Evolutionary conservation across 192 early-diverging fungal species (phyloP).

Genomic region (Linnemannia elongata): DNA sequence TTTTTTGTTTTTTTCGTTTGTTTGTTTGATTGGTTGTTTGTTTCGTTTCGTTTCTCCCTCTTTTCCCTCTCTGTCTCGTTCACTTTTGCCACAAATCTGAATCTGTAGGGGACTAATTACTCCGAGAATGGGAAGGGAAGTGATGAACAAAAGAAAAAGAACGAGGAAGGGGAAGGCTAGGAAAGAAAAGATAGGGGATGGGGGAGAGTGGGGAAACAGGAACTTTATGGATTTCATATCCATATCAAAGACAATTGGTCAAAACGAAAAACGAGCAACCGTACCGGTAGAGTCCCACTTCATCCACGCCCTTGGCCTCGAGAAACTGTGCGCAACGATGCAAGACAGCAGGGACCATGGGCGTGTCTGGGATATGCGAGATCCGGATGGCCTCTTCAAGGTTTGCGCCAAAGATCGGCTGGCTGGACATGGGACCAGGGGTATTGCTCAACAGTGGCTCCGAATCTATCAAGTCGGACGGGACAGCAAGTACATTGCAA

Average conservation of each 20-base stretch:
- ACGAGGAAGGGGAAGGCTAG: neutral
- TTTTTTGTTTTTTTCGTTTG: neutral
- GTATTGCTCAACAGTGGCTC: slow-evolving; percentile 30
- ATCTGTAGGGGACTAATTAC: slow-evolving; percentile 6
- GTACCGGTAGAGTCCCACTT: slow-evolving; percentile 56
- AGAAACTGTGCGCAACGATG: slow-evolving; percentile 52
- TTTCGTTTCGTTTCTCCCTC: too few relatives aligned
- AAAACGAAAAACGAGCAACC: neutral
- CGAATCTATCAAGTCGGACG: slow-evolving; percentile 23
- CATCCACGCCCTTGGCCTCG: slow-evolving; percentile 45
- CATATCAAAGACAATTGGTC: neutral
- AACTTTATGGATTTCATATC: neutral
- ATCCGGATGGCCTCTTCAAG: slow-evolving; percentile 39
- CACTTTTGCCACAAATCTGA: neutral
- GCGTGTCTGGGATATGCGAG: slow-evolving; percentile 41
- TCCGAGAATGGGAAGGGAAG: neutral
- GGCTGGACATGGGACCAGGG: neutral
- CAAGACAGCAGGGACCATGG: slow-evolving; percentile 50
- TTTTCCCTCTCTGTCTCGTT: neutral
- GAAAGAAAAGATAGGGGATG: neutral
- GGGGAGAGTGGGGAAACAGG: neutral
- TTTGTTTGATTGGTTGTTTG: neutral
- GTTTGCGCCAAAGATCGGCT: slow-evolving; percentile 37
- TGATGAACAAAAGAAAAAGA: neutral
- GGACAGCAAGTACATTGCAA: neutral